Conservation (phyloP, 2,329 filamentous ascomycete species). For the Fusarium virguliforme region DNA sequence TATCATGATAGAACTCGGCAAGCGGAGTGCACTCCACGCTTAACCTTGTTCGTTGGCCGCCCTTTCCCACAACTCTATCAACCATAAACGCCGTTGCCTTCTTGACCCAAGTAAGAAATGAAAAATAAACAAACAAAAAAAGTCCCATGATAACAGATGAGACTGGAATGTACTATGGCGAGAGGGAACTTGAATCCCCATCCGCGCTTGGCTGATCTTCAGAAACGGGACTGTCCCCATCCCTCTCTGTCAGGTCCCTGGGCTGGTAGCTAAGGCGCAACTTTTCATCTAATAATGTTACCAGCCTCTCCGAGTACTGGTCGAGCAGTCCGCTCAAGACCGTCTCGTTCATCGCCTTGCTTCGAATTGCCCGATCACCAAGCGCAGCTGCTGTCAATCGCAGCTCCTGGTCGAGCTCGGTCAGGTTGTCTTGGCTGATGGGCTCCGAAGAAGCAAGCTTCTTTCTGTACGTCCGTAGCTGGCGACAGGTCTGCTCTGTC, state of each 20-base stretch:
- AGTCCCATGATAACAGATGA: slow-evolving; percentile 39
- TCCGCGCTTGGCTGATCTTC: slow-evolving; percentile 55
- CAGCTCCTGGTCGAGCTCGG: slow-evolving; percentile 76
- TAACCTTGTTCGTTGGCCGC: slow-evolving; percentile 34
- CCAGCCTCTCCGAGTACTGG: slow-evolving; percentile 81
- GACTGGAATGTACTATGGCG: slow-evolving; percentile 45
- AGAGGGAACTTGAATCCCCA: slow-evolving; percentile 57
- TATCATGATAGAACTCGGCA: slow-evolving; percentile 56
- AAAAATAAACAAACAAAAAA: slow-evolving; percentile 25
- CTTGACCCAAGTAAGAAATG: slow-evolving; percentile 23
- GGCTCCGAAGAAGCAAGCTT: slow-evolving; percentile 72
- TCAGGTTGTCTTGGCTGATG: slow-evolving; percentile 71
- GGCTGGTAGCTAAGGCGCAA: slow-evolving; percentile 66
- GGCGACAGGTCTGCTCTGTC: slow-evolving; percentile 76
- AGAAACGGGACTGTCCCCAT: slow-evolving; percentile 51
- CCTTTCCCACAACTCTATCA: slow-evolving; percentile 38
- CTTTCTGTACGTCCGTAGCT: slow-evolving; percentile 74
- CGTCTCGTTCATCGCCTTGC: slow-evolving; percentile 70
- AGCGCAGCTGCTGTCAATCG: slow-evolving; percentile 75
- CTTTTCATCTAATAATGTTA: slow-evolving; percentile 81
- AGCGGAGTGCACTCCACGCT: slow-evolving; percentile 42
- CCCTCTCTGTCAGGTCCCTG: slow-evolving; percentile 49
- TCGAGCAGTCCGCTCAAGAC: slow-evolving; percentile 77
- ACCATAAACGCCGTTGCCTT: slow-evolving; percentile 44
- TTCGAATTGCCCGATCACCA: slow-evolving; percentile 70